Evolutionary conservation across 129 eudicot species (phyloP), one percentile per base, ranked within the genome.

Genomic region (Escallonia herrerae): DNA sequence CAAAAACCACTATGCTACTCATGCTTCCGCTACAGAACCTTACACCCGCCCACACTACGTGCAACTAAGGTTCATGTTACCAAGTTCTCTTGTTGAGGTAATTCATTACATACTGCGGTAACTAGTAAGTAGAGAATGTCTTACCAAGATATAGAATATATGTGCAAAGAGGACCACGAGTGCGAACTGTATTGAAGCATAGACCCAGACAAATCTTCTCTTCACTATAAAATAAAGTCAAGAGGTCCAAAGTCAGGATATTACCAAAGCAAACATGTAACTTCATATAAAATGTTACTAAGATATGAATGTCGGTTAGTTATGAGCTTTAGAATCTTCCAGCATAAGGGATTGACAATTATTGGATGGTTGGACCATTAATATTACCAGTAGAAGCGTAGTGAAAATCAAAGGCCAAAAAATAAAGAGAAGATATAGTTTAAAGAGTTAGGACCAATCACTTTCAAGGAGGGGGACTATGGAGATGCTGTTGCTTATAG

Each of bases 111-210:
- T 40, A 40, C 22, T 37, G 53, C 33, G 1, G 33, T 22, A 22
- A 22, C 33, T 49, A n/a, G 15, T 44, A 51, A 60, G 44, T 22
- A 67, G 52, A 67, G 51, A 42, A 55, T 5, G 48, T 65, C 79
- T 87, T 91, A 91, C 97, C 97, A 91, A 52, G 56, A 74, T 64
- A 75, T 80, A 87, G 72, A 87, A 91, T 52, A 91, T 72, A 72
- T 91, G 97, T 5, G 94, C 96, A 39, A 85, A 91, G 76, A 87
- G 72, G 50, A 91, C 95, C n/a, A 91, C 95, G 10, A 85, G 84
- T 3, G 82, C 69, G 42, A 91, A 85, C 59, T 87, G 97, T 12
- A 81, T 45, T 6, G 96, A 77, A 59, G 96, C 97, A 69, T 91
- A 87, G 7, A 87, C 61, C 97, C 97, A 87, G 3, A 85, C 88